Evolutionary conservation across 2,329 filamentous ascomycete genomes (phyloP), one percentile per base, ranked within the genome.

Genomic region (Xenosphaeropsis pyriputrescens): DNA sequence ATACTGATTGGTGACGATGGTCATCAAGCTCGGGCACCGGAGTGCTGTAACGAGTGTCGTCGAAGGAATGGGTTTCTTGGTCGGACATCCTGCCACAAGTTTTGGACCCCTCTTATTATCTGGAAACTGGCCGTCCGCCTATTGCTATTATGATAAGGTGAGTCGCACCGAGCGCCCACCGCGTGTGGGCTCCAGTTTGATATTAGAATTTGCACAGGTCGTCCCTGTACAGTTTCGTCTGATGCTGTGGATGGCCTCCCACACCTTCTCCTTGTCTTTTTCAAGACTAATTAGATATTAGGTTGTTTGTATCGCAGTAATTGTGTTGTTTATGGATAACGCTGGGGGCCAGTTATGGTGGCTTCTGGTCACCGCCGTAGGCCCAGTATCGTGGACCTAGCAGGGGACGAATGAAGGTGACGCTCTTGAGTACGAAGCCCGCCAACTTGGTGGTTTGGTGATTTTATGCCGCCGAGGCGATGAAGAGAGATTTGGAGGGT

Each of bases 311-410:
- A 37, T 37, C 12, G n/a, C 9, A 29, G 14, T 30, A 33, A 22
- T 15, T 33, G n/a, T 38, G 29, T 32, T 44, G 30, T 37, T 19
- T 37, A 45, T 32, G 8, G 8, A 11, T 26, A 35, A 19, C 34
- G 30, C 22, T 32, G 19, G 45, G 36, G 41, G 31, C 69, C 62
- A 89, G 66, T 95, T 96, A 96, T 72, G 89, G 89, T 60, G 91
- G 89, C 70, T 86, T 91, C 71, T 91, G 85, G 69, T 86, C 84
- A 81, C 89, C 88, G 71, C 79, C 79, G 63, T 89, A 89, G 77
- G 93, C 86, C 86, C 86, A 85, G 71, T 79, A 78, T 60, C 79
- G 78, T 64, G 86, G 89, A 71, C 85, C 85, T 62, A 89, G 79
- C 68, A 93, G 84, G 75, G 85, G 88, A 70, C 80, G 80, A 59